Evolutionary conservation across 1,284 basidiomycete genomes (phyloP), one percentile per base, ranked within the genome.

Genomic region (Cryptococcus sp.): DNA sequence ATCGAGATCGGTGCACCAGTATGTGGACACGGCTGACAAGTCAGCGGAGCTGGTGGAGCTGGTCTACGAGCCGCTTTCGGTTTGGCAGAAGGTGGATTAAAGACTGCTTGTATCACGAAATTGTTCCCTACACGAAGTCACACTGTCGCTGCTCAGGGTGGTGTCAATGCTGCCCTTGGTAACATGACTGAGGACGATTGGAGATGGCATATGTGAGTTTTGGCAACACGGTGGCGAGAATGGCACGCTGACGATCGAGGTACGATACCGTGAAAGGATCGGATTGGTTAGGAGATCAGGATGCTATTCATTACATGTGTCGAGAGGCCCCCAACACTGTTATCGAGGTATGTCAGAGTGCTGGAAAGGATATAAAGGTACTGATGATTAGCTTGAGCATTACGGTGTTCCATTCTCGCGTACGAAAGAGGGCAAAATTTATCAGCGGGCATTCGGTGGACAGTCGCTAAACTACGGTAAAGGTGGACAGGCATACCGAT

Each of bases 121-220:
- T 83, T 98, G 22, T 98, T 98, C 82, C 96, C 96, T n/a, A 98
- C 96, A 24, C 85, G 96, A 76, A 92, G 88, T 78, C 96, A 99
- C 77, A 98, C 96, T 39, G 96, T 98, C 62, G 96, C 96, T 57
- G 96, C 96, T 50, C 94, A 98, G 82, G 96, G 96, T 72, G 96
- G 96, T 77, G 94, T 99, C 77, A 98, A 99, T 78, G 94, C 96
- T 67, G 96, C 96, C 43, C 83, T 99, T 52, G 96, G 94, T 57
- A 98, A 99, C 81, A 94, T 96, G 90, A 94, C 91, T 13, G 92
- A 97, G 77, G 92, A 97, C 72, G 92, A 97, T 76, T 98, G 93
- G 94, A 81, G 96, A 77, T 98, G 96, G 96, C 94, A 98, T 77
- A 97, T 98, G 90, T 67, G 56, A 57, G 64, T 53, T 18, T 13